Evolutionary conservation across 2,329 filamentous ascomycete genomes (phyloP).

Genomic region (Verticillium isaacii): DNA sequence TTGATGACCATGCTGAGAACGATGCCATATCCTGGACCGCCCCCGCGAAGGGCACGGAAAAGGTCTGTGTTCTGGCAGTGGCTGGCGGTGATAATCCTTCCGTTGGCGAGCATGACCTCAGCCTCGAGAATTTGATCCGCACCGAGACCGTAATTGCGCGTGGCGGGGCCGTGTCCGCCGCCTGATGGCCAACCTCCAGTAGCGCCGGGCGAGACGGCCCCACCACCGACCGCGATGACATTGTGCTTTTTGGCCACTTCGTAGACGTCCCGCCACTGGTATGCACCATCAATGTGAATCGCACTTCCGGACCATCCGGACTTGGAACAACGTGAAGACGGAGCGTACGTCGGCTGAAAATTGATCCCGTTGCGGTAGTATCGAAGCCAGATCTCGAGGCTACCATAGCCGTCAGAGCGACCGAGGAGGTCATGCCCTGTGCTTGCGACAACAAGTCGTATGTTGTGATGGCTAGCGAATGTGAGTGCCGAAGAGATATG

Average conservation of each 20-base stretch:
- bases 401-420: slow-evolving; percentile 24
- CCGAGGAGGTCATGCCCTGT: slow-evolving; percentile 38
- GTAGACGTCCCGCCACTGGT: slow-evolving; percentile 28
- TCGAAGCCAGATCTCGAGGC: slow-evolving; percentile 25
- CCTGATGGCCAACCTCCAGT: slow-evolving; percentile 33
- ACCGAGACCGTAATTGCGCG: slow-evolving; percentile 33
- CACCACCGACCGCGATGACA: slow-evolving; percentile 29
- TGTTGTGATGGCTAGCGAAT: slow-evolving; percentile 18
- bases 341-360: slow-evolving; percentile 18
- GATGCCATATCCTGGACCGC: slow-evolving; percentile 29
- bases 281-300: slow-evolving; percentile 27
- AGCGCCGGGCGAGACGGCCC: slow-evolving; percentile 18
- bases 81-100: slow-evolving; percentile 26
- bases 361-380: slow-evolving; percentile 24
- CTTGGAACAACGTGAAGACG: slow-evolving; percentile 15
- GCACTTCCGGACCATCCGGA: slow-evolving; percentile 26
- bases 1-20: slow-evolving; percentile 33
- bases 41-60: slow-evolving; percentile 34
- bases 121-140: slow-evolving; percentile 39
- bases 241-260: slow-evolving; percentile 20
- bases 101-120: slow-evolving; percentile 32
- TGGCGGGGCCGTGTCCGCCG: slow-evolving; percentile 34
- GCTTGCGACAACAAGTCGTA: slow-evolving; percentile 35
- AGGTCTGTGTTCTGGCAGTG: slow-evolving; percentile 27
- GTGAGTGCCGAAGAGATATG: slow-evolving; percentile 13